These are phyloP conservation scores for Ramaria sp. DNA, from an alignment of 768 basidiomycete species.

Conservation along the genomic window DNA sequence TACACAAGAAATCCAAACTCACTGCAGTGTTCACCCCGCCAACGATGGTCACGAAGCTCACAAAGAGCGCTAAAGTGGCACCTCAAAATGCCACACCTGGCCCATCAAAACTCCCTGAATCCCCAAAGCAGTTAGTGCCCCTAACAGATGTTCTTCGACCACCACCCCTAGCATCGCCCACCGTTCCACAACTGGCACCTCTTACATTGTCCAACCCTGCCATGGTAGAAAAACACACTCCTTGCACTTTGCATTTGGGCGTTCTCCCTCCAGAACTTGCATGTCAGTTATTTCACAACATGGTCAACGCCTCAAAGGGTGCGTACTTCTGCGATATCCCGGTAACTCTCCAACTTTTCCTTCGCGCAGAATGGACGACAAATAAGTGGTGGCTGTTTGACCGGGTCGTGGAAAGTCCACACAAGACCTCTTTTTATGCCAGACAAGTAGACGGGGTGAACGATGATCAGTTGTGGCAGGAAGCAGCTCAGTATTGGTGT, in stretches of 20 bases:
- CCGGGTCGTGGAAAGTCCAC: constrained; percentile 72
- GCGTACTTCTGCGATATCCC: background rate
- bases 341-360: background rate
- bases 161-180: constrained; percentile 29
- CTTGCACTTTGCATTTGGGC: constrained; percentile 64
- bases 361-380: constrained; percentile 37
- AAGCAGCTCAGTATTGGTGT: constrained; percentile 70
- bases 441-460: constrained; percentile 34
- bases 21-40: background rate
- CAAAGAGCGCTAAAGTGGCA: background rate
- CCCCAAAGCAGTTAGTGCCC: constrained; percentile 27
- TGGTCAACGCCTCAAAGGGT: constrained; percentile 47
- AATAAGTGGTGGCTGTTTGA: constrained; percentile 86
- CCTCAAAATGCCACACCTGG: background rate
- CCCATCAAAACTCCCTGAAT: constrained; percentile 9
- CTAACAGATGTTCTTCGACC: constrained; percentile 49
- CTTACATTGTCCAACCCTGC: constrained; percentile 50
- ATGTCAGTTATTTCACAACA: constrained; percentile 59
- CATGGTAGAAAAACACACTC: constrained; percentile 57
- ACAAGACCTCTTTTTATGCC: constrained; percentile 70
- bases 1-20: constrained; percentile 12
- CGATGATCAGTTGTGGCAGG: constrained; percentile 44
- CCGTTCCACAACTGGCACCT: constrained; percentile 38
- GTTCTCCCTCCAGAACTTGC: constrained; percentile 68
- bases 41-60: background rate